phyloP scores from a whole-genome alignment of 805 yeast species.

The Tetrapisispora pingtungensis region DNA sequence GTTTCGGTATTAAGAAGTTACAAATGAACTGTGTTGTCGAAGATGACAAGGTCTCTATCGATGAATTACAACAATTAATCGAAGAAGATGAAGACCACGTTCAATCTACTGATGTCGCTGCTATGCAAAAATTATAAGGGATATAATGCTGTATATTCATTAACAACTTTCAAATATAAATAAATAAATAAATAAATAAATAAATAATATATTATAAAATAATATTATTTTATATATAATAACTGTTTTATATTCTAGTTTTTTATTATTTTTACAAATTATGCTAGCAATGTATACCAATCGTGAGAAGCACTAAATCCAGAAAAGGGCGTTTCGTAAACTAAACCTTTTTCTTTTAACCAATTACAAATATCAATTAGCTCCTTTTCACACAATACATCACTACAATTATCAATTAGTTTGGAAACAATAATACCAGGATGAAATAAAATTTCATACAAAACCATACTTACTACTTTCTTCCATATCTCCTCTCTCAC shows the following conservation, averaged over 20 bases:
- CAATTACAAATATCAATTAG: slow-evolving; percentile 33
- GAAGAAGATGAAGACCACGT: slow-evolving; percentile 97
- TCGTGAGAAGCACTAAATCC: slow-evolving; percentile 16
- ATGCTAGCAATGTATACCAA: slow-evolving; percentile 18
- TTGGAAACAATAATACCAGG: slow-evolving; percentile 41
- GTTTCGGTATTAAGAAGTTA: slow-evolving; percentile 98
- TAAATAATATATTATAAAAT: background rate
- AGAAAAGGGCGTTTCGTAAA: slow-evolving; percentile 9
- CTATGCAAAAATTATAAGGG: slow-evolving; percentile 90
- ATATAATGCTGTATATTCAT: slow-evolving; percentile 2
- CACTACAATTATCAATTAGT: slow-evolving; percentile 15
- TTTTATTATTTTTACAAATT: too few species aligned
- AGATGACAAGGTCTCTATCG: slow-evolving; percentile 91
- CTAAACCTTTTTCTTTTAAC: slow-evolving; percentile 32
- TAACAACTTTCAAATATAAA: background rate
- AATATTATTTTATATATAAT: background rate
- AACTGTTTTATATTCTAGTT: too few species aligned
- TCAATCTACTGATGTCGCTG: slow-evolving; percentile 97
- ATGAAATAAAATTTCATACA: slow-evolving; percentile 37
- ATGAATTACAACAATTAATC: slow-evolving; percentile 66
- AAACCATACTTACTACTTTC: slow-evolving; percentile 38
- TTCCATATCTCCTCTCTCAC: slow-evolving; percentile 55
- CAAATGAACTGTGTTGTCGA: slow-evolving; percentile 97
- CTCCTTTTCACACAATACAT: slow-evolving; percentile 32
- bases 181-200: slow-evolving; percentile 1